Evolutionary conservation across 2,329 filamentous ascomycete genomes (phyloP).

Genomic region (Fusarium denticulatum): DNA sequence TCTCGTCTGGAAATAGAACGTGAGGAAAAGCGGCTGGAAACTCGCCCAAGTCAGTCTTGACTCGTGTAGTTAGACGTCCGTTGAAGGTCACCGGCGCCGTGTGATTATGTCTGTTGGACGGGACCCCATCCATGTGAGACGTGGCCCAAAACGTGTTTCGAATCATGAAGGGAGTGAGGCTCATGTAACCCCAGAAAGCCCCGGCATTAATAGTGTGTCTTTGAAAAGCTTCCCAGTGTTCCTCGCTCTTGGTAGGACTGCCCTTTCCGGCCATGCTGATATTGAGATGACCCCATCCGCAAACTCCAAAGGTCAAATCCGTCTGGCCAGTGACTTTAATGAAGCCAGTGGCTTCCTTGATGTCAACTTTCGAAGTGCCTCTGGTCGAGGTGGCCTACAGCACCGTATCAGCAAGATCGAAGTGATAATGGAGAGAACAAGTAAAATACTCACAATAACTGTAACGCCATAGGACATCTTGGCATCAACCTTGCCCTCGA

Average conservation of each 20-base stretch:
- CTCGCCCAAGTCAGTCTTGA: neutral
- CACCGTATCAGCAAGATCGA: neutral
- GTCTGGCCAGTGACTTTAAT: neutral
- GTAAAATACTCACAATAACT: neutral
- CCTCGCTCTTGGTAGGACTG: neutral
- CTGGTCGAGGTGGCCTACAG: neutral
- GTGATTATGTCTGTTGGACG: neutral
- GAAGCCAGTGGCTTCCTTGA: neutral
- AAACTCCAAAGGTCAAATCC: neutral
- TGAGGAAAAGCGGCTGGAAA: neutral
- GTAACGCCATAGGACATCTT: neutral
- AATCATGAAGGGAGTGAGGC: neutral
- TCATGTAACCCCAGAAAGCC: neutral
- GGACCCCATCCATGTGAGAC: neutral
- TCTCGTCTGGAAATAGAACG: neutral
- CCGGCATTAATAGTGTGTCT: fast-evolving
- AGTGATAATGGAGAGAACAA: fast-evolving
- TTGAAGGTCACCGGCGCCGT: neutral
- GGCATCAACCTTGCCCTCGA: neutral
- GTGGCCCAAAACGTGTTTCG: neutral
- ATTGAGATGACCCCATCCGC: neutral
- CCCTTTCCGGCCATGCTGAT: neutral
- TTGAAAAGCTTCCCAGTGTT: neutral
- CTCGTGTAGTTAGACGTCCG: neutral
- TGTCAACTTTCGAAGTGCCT: neutral